Evolutionary conservation across 78 protist genomes (phyloP).

Genomic region (slime mould (Dictyostelium discoideum)): DNA sequence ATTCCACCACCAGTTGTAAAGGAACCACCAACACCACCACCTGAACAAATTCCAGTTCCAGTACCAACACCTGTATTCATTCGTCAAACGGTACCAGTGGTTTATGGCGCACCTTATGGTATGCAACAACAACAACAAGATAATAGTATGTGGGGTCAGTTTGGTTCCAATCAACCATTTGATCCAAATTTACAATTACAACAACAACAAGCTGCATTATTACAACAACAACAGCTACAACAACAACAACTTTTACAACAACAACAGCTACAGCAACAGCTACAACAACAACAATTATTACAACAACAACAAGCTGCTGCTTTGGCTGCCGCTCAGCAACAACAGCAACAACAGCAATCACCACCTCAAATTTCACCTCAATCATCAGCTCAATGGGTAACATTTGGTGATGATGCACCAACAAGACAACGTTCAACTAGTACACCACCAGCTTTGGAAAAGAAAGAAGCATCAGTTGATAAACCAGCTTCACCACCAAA

Average conservation of each 20-base stretch:
- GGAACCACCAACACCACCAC: conserved; percentile 31
- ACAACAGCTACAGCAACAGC: conserved; percentile 6
- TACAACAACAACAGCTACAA: conserved; percentile 42
- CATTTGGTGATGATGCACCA: conserved; percentile 38
- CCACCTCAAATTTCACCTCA: conserved; percentile 23
- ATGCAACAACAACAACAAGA: conserved; percentile 71
- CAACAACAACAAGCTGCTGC: not conserved
- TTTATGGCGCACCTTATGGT: conserved; percentile 64
- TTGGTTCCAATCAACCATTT: conserved; percentile 8
- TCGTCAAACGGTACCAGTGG: conserved; percentile 80
- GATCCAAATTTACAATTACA: not conserved
- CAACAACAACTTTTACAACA: not conserved
- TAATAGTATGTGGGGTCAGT: conserved; percentile 60
- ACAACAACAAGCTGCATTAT: conserved; percentile 2
- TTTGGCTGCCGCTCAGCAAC: not conserved
- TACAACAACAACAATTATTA: conserved; percentile 1
- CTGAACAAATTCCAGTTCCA: conserved; percentile 47
- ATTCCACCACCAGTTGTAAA: conserved; percentile 39
- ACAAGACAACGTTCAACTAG: conserved; percentile 46
- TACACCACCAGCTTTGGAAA: conserved; percentile 46
- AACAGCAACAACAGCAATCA: not conserved
- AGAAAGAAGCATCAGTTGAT: conserved; percentile 47
- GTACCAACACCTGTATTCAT: conserved; percentile 73
- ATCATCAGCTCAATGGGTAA: conserved; percentile 63
- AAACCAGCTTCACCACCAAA: conserved; percentile 5